Evolutionary conservation across 1,139 yeast genomes (phyloP), one percentile per base, ranked within the genome.

Genomic region (Debaryomycetaceae sp.): DNA sequence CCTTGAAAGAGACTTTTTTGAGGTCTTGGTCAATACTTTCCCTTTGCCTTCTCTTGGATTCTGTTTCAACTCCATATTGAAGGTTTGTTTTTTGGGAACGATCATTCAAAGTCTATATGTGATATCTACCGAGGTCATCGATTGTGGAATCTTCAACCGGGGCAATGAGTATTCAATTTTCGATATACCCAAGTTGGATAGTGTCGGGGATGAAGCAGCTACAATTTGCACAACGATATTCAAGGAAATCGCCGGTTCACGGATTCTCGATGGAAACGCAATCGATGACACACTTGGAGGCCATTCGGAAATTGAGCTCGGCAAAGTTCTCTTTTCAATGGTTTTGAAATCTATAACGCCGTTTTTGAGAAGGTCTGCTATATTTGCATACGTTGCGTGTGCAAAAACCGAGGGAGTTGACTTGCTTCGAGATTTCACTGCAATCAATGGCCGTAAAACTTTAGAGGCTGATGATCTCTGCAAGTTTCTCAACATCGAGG

Each of bases 281-380:
- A 15, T 11, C 3, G 27, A 17, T 25, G 4, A 11, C 10, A 25
- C 19, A 6, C 8, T 6, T 6, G 21, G 6, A 12, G 8, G 10
- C n/a, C n/a, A n/a, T n/a, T n/a, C n/a, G 18, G 29, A 30, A n/a
- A 13, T 45, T 3, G 47, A 37, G 17, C 53, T 62, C 41, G 69
- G 69, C 0, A 37, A 51, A 24, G 59, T 72, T 1, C 43, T 79
- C 2, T 77, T 68, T 44, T 61, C 82, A 1, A 65, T 83, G 73
- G 34, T 81, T 26, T 51, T 71, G 11, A 77, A 77, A 45, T 56
- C 78, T 1, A 53, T 70, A 5, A 72, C 83, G 0, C 86, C 89
- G 11, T 83, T 82, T 42, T 59, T 85, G 39, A 68, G 96, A 42
- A 72, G 78, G 42, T 65, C 77, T 5, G 73, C 85, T 2, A 72